phyloP scores from a whole-genome alignment of 352 stramenopile genomes.

The Plasmopara muralis region DNA sequence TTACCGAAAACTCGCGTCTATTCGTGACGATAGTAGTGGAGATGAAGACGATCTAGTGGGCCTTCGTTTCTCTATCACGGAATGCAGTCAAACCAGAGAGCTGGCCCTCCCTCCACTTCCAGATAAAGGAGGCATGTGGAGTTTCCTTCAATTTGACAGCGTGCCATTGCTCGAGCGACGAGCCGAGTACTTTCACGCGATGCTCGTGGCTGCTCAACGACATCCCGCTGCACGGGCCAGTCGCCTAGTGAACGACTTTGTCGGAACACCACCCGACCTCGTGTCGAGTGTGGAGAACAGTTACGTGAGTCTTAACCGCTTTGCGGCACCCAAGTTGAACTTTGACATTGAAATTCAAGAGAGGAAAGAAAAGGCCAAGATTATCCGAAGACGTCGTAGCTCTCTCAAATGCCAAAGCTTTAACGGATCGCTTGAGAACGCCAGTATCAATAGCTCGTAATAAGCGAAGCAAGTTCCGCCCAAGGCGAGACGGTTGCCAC shows the following conservation, averaged over 20 bases:
- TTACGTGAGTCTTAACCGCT: conserved; percentile 78
- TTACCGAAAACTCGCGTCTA: conserved; percentile 19
- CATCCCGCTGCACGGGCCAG: conserved; percentile 39
- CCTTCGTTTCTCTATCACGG: conserved; percentile 18
- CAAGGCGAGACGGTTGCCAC: conserved; percentile 19
- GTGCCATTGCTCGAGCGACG: conserved; percentile 53
- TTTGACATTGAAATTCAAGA: conserved; percentile 69
- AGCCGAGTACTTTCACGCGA: conserved; percentile 57
- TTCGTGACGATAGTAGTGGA: conserved; percentile 22
- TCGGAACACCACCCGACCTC: conserved; percentile 54
- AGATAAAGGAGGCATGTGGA: conserved; percentile 66
- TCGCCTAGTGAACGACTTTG: conserved; percentile 61
- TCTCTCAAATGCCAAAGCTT: conserved; percentile 38
- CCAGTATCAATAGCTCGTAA: conserved; percentile 10
- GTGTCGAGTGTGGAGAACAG: conserved; percentile 55
- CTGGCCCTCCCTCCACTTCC: conserved; percentile 43
- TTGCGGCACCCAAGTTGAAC: conserved; percentile 55
- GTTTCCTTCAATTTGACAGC: conserved; percentile 62
- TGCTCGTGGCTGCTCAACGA: conserved; percentile 50
- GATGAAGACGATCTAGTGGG: conserved; percentile 13
- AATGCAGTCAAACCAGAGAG: conserved; percentile 15
- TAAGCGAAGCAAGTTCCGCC: conserved; percentile 20
- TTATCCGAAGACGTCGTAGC: conserved; percentile 46
- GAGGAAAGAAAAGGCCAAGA: conserved; percentile 62
- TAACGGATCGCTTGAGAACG: conserved; percentile 20